Percentiles rank a stretch among this genome's conserved stretches.
phyloP scores from a whole-genome alignment of 306 rosid species.

The Vigna unguiculata region DNA sequence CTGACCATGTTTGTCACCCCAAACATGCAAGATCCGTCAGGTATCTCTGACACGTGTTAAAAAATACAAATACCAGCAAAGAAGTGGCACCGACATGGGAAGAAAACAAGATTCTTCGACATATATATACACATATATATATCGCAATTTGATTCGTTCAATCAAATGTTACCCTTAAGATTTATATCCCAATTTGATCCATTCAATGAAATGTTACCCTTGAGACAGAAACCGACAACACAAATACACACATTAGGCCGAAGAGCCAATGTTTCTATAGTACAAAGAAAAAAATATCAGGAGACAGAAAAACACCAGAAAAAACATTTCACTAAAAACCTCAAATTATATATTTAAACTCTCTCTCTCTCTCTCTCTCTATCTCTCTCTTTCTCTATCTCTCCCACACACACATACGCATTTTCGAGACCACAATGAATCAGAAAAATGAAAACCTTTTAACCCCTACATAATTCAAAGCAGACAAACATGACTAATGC shows the following conservation, averaged over 20 bases:
- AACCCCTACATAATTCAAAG: slow-evolving; percentile 34
- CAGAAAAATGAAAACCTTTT: slow-evolving; percentile 10
- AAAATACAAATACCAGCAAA: slow-evolving; percentile 3
- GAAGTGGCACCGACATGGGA: neutral
- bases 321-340: neutral
- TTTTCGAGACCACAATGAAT: neutral
- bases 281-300: neutral
- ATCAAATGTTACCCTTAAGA: neutral
- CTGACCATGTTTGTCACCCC: neutral
- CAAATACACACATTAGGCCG: neutral
- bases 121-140: neutral
- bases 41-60: neutral
- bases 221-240: slow-evolving; percentile 23
- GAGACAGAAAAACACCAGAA: neutral
- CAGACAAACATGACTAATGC: slow-evolving; percentile 3
- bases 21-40: neutral
- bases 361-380: too few species aligned
- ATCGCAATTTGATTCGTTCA: slow-evolving; percentile 34
- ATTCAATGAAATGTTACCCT: slow-evolving; percentile 18
- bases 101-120: slow-evolving; percentile 24
- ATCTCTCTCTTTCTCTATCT: too few species aligned
- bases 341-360: neutral
- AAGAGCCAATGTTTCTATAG: neutral
- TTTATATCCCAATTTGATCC: slow-evolving; percentile 21
- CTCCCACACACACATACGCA: neutral